phyloP scores from a whole-genome alignment of 805 yeast species.

The Lipomyces japonicus region DNA sequence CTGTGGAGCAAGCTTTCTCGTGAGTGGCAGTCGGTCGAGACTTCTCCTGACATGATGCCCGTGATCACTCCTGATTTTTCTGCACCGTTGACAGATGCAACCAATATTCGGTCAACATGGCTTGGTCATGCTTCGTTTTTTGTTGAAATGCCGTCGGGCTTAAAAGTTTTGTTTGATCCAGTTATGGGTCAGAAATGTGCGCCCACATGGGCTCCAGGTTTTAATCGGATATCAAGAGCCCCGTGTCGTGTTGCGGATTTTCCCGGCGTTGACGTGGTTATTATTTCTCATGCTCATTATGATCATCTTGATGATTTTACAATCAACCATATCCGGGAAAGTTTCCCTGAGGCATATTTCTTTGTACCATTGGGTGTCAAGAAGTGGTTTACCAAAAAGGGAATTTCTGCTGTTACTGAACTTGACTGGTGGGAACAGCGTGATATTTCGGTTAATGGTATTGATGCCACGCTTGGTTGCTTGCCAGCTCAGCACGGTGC shows the following conservation, averaged over 20 bases:
- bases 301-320: slow-evolving; percentile 20
- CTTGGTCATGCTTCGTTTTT: slow-evolving; percentile 23
- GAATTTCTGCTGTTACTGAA: slow-evolving; percentile 61
- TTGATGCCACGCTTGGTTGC: slow-evolving; percentile 8
- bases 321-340: slow-evolving; percentile 5
- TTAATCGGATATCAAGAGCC: slow-evolving; percentile 71
- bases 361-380: slow-evolving; percentile 78
- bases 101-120: slow-evolving; percentile 21
- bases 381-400: slow-evolving; percentile 52
- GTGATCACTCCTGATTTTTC: slow-evolving; percentile 9
- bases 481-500: slow-evolving; percentile 21
- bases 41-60: slow-evolving; percentile 15
- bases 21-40: slow-evolving; percentile 12
- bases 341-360: slow-evolving; percentile 11
- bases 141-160: slow-evolving; percentile 20
- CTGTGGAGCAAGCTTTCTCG: slow-evolving; percentile 2
- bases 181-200: slow-evolving; percentile 15
- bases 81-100: background rate
- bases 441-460: slow-evolving; percentile 12
- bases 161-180: slow-evolving; percentile 19
- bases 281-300: slow-evolving; percentile 81
- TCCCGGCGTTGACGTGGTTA: slow-evolving; percentile 62
- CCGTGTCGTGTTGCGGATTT: slow-evolving; percentile 66
- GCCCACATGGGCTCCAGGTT: slow-evolving; percentile 47
- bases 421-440: slow-evolving; percentile 87